Conservation (phyloP, 331 rosid genomes). For the Rhamnella rubrinervis region DNA sequence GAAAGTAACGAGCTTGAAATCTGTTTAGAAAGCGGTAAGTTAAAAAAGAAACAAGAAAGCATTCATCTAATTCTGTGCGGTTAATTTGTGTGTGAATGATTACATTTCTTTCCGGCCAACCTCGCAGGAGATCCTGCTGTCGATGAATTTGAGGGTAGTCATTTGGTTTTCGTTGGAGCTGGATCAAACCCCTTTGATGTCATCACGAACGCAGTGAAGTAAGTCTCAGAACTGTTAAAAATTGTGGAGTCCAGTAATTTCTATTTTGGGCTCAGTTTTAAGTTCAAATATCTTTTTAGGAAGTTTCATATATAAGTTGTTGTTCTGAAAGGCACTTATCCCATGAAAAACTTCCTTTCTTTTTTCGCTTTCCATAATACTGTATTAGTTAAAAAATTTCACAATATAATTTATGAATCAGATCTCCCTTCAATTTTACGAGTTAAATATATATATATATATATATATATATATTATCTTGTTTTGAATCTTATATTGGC, state of each 20-base stretch:
- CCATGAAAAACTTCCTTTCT: no score
- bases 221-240: conserved; percentile 21
- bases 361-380: no score
- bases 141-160: conserved; percentile 72
- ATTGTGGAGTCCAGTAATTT: neutral
- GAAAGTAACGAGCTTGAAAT: conserved; percentile 77
- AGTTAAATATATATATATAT: no score
- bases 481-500: neutral
- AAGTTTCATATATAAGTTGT: no score
- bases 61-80: neutral
- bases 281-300: no score
- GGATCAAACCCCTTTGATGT: conserved; percentile 91
- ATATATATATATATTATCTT: no score
- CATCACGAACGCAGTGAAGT: conserved; percentile 76
- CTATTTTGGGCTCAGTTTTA: no score
- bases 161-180: conserved; percentile 67
- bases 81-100: neutral
- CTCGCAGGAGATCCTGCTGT: conserved; percentile 78
- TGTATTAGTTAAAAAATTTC: no score
- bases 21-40: conserved; percentile 86
- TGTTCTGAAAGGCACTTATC: no score
- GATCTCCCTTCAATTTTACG: no score
- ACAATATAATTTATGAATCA: no score
- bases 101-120: conserved; percentile 1
- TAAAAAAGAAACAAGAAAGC: neutral